phyloP scores from a whole-genome alignment of 2,329 filamentous ascomycete genomes.

The Fusarium floridanum region DNA sequence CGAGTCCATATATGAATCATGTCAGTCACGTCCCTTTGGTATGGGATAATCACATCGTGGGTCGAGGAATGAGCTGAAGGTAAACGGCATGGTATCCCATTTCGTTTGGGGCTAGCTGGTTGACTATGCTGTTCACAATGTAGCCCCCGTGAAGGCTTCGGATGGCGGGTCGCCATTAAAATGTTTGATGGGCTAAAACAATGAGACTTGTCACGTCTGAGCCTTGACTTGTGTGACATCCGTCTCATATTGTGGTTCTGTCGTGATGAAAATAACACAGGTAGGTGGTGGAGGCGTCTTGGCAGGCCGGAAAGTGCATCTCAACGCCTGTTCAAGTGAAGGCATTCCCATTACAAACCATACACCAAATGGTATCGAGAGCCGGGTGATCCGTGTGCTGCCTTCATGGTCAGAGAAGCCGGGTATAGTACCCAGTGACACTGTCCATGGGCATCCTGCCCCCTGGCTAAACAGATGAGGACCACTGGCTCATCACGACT shows the following conservation, averaged over 20 bases:
- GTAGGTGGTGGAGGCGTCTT: neutral
- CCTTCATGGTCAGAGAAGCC: neutral
- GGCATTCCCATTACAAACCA: slow-evolving; percentile 24
- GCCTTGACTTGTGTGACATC: neutral
- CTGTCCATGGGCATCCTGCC: neutral
- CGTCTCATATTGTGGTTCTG: neutral
- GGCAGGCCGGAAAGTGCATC: neutral
- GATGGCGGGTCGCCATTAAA: neutral
- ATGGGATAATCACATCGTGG: slow-evolving; percentile 12
- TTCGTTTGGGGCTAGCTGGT: neutral
- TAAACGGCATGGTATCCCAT: neutral
- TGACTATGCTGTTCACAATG: neutral
- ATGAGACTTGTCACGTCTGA: neutral
- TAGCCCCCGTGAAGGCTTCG: neutral
- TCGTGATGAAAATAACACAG: neutral
- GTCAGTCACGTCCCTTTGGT: slow-evolving; percentile 16
- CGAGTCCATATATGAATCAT: slow-evolving; percentile 32
- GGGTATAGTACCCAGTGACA: neutral
- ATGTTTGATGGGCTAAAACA: neutral
- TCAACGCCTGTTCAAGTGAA: slow-evolving; percentile 2
- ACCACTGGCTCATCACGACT: neutral
- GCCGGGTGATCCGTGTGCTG: neutral
- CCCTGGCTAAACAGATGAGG: neutral
- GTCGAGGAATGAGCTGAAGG: slow-evolving; percentile 1
- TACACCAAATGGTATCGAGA: neutral